phyloP scores from a whole-genome alignment of 371 early-diverging fungal species.

The Coemansia sp. region DNA sequence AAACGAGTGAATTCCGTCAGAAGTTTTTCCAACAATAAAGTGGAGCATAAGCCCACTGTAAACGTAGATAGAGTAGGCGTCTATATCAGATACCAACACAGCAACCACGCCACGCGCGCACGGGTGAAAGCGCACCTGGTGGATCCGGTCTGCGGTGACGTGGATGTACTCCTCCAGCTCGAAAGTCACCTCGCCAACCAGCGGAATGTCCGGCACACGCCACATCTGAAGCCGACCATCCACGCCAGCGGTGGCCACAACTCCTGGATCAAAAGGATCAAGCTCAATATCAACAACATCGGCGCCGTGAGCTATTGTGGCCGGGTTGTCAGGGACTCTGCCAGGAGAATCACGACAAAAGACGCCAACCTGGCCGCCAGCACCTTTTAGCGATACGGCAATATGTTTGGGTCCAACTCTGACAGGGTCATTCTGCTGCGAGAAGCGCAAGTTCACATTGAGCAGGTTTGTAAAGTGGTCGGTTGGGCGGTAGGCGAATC shows the following conservation, averaged over 20 bases:
- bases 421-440: conserved; percentile 66
- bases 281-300: conserved; percentile 63
- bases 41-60: conserved; percentile 38
- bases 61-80: conserved; percentile 22
- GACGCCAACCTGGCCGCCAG: conserved; percentile 79
- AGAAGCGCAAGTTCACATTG: conserved; percentile 61
- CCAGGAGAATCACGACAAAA: conserved; percentile 64
- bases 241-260: conserved; percentile 64
- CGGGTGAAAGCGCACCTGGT: conserved; percentile 65
- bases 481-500: conserved; percentile 62
- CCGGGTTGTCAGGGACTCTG: conserved; percentile 65
- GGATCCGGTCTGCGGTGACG: conserved; percentile 61
- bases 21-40: conserved; percentile 27
- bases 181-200: conserved; percentile 52
- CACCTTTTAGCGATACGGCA: conserved; percentile 70
- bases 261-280: conserved; percentile 66
- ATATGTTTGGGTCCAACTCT: conserved; percentile 63
- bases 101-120: conserved; percentile 56
- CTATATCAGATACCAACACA: conserved; percentile 28
- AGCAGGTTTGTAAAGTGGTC: conserved; percentile 65
- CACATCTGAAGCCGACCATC: conserved; percentile 74
- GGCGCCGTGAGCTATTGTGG: conserved; percentile 60
- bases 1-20: conserved; percentile 42
- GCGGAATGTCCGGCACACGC: conserved; percentile 64
- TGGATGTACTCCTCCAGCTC: conserved; percentile 41